Base-by-base conservation (phyloP, 1,284 basidiomycete genomes). In the Heliocybe sulcata region DNA sequence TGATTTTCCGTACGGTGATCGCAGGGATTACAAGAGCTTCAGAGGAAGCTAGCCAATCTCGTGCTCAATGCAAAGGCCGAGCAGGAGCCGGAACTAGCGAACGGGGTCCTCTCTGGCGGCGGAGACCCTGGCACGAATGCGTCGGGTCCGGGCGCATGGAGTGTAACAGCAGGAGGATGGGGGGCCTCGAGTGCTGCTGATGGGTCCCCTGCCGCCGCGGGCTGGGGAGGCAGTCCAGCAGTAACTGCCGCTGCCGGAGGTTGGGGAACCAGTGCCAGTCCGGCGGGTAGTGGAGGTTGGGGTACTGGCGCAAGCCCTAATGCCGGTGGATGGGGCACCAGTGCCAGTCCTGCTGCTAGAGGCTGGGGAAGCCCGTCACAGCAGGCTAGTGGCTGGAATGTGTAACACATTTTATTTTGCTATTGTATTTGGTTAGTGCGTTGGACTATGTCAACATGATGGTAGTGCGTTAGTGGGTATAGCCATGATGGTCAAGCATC, bases 11-110 rank as follows among this genome's bases (percentile, higher is more conserved):
- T 29, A 25, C 25, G 14, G 25, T 26, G 22, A 25, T 10, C 22
- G 3, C 68, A 94, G 85, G 92, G 91, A 31, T 77, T 94, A 23
- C 79, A 83, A 51, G 87, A 92, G 66, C 77, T 95, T 12, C 86
- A 91, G 64, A 83, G 82, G 51, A 93, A 93, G 66, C 76, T 95
- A 35, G 92, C 87, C 3, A 87, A 85, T 59, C 76, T 94, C 56
- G 86, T 93, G 54, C 74, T 90, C 48, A 85, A 83, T 14, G 76
- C 91, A 16, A 87, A 88, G 65, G 72, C 31, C 35, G 35, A 53
- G 25, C 50, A 29, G 4, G 80, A 78, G 54, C 77, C 80, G n/a
- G 85, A 86, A 54, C 66, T 77, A n/a, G n/a, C n/a, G 50, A 82
- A 83, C 58, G 56, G 55, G 8, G 63, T 64, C 35, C 47, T 49